Base-by-base conservation (phyloP, 306 rosid species). In the Begonia loranthoides region DNA sequence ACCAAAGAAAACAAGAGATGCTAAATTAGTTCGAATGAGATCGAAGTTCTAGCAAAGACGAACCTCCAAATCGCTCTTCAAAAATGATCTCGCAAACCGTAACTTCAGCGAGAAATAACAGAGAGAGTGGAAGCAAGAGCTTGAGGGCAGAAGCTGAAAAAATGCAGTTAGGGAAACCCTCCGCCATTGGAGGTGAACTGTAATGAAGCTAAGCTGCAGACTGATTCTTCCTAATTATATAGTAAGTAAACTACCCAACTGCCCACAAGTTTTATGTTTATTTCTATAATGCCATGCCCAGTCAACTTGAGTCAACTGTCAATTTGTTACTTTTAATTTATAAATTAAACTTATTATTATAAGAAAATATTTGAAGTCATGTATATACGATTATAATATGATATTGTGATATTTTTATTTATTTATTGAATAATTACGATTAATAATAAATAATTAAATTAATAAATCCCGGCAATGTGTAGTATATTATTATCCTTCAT, bases 11-110 rank as follows among this genome's bases (percentile, higher is more conserved):
- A 21, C 47, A 16, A 41, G 52, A 51, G 39, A 6, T 13, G 36
- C 9, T 6, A 8, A 33, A 55, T 41, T 13, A 6, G 9, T 41
- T 15, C 0, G 44, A 6, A 17, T 12, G 49, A 13, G 10, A 9
- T 4, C 40, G 46, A 51, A 21, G n/a, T 36, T 15, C 10, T 70
- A 19, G 22, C 22, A 19, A 19, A 2, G 52, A 55, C 41, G 6
- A 12, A 90, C 95, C 95, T 13, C 85, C 82, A 7, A 85, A 90
- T 44, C 92, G 74, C 45, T 90, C 97, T 66, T 90, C 97, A 57
- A 90, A 90, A 49, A 85, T 59, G 68, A 85, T 72, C 61, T 90
- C 95, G 7, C 94, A 67, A 56, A 62, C 43, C 0, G 82, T 66
- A 33, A 66, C 59, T 54, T 19, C 83, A 17, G 68, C 33, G 28